Evolutionary conservation across 352 stramenopile genomes (phyloP).

Genomic region (Thalassiosira livingstoniorum): DNA sequence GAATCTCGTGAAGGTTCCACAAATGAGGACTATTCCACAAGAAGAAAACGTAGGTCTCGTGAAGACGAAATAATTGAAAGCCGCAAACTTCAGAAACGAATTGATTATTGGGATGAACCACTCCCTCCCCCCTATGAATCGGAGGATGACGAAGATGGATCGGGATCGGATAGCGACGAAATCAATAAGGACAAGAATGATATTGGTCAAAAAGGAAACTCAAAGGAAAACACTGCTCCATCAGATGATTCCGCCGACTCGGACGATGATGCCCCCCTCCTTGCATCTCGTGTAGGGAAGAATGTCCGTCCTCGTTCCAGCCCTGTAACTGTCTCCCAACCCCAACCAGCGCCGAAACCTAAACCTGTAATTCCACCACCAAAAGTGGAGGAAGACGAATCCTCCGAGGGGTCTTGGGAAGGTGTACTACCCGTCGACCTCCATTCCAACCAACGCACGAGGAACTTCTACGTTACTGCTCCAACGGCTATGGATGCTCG

Average conservation of each 20-base stretch:
- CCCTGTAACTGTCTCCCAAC: neutral
- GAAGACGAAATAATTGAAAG: conserved; percentile 40
- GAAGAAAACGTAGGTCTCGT: neutral
- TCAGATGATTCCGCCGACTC: conserved; percentile 8
- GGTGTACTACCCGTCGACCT: conserved; percentile 70
- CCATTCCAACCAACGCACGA: conserved; percentile 53
- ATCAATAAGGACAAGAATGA: conserved; percentile 5
- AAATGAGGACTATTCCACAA: neutral
- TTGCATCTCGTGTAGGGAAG: neutral
- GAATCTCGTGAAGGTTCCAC: conserved; percentile 5
- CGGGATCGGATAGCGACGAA: neutral
- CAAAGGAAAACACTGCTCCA: conserved; percentile 4
- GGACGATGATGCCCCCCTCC: conserved; percentile 23
- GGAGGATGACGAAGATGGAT: neutral
- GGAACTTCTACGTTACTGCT: conserved; percentile 59
- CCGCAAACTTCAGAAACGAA: neutral
- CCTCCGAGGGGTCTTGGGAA: conserved; percentile 12
- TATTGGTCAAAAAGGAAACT: conserved; percentile 8
- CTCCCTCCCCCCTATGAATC: conserved; percentile 48
- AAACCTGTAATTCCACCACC: neutral
- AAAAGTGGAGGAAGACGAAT: conserved; percentile 18
- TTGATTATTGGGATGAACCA: conserved; percentile 82
- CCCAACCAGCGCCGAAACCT: neutral
- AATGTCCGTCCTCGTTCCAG: neutral
- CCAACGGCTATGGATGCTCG: conserved; percentile 64